phyloP scores from a whole-genome alignment of 2,329 filamentous ascomycete genomes.

The Geoglossum cookeanum region DNA sequence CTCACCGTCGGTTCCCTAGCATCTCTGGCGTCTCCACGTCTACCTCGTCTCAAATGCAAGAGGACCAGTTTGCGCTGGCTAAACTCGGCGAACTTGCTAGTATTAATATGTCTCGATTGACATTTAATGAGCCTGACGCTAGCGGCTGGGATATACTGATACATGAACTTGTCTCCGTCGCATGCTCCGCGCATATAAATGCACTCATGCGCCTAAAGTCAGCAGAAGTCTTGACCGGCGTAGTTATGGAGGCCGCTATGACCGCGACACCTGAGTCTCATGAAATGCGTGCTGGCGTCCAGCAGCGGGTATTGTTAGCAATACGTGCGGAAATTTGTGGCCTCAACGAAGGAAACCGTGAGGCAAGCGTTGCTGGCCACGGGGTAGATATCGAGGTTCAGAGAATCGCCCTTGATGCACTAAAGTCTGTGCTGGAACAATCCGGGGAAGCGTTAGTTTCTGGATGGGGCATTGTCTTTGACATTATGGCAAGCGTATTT shows the following conservation, averaged over 20 bases:
- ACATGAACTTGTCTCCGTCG: conserved; percentile 31
- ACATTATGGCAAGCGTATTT: conserved; percentile 71
- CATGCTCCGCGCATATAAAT: conserved; percentile 20
- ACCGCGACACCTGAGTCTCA: conserved; percentile 34
- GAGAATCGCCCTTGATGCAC: conserved; percentile 55
- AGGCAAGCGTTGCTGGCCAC: conserved; percentile 36
- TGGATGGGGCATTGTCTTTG: conserved; percentile 74
- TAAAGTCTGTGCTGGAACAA: conserved; percentile 69
- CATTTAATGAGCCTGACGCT: conserved; percentile 42
- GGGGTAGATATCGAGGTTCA: conserved; percentile 62
- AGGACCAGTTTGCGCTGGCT: conserved; percentile 38
- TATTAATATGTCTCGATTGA: conserved; percentile 57
- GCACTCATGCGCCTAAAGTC: conserved; percentile 28
- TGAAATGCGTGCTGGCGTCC: conserved; percentile 38
- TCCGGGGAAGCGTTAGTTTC: conserved; percentile 67
- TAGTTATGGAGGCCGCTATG: conserved; percentile 27
- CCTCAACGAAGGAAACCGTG: conserved; percentile 34
- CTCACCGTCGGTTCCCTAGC: conserved; percentile 19
- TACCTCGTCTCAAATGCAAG: conserved; percentile 23
- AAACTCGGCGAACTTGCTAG: conserved; percentile 55
- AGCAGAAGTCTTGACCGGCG: conserved; percentile 28
- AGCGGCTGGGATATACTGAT: conserved; percentile 62
- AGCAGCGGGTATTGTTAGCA: conserved; percentile 51
- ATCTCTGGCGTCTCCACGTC: conserved; percentile 23
- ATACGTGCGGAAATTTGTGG: conserved; percentile 41